Percentiles rank a stretch among this genome's conserved stretches.
Evolutionary conservation across 345 rosid species (phyloP).

Genomic region (Abelmoschus esculentus): DNA sequence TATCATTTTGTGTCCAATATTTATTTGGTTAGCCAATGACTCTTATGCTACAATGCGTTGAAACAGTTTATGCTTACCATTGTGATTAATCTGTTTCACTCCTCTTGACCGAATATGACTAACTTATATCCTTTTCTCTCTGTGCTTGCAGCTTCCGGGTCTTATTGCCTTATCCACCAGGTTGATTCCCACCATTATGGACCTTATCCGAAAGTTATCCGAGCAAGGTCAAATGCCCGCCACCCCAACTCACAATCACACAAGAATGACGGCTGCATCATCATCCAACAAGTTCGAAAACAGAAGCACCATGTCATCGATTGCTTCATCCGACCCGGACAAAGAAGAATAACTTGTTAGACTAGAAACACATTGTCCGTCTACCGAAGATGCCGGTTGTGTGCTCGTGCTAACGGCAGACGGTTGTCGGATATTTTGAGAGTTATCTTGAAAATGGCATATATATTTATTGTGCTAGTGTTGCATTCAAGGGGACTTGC

Average conservation of each 20-base stretch:
- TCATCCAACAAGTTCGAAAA: conserved; percentile 26
- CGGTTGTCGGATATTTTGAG: neutral
- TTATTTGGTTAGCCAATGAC: neutral
- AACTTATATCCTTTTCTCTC: neutral
- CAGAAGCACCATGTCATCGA: conserved; percentile 42
- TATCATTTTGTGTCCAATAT: neutral
- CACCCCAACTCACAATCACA: conserved; percentile 27
- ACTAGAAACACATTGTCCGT: neutral
- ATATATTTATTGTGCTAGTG: conserved; percentile 26
- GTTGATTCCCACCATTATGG: conserved; percentile 85
- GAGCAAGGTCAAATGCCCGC: conserved; percentile 60
- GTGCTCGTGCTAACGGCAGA: neutral
- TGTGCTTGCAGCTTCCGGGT: conserved; percentile 68
- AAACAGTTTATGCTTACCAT: neutral
- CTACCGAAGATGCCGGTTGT: conserved; percentile 10
- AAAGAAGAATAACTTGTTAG: conserved; percentile 35
- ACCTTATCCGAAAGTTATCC: conserved; percentile 70
- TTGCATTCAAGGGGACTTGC: conserved; percentile 20
- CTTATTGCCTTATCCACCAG: conserved; percentile 66
- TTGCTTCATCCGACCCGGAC: conserved; percentile 41
- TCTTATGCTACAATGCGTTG: neutral
- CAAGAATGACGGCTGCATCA: conserved; percentile 24
- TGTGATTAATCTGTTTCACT: too few species aligned
- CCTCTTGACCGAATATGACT: neutral
- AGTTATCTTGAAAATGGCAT: conserved; percentile 3